Percentiles rank a stretch among this genome's conserved stretches.
Conservation (phyloP, 768 basidiomycete species). For the Mycena olivaceomarginata region DNA sequence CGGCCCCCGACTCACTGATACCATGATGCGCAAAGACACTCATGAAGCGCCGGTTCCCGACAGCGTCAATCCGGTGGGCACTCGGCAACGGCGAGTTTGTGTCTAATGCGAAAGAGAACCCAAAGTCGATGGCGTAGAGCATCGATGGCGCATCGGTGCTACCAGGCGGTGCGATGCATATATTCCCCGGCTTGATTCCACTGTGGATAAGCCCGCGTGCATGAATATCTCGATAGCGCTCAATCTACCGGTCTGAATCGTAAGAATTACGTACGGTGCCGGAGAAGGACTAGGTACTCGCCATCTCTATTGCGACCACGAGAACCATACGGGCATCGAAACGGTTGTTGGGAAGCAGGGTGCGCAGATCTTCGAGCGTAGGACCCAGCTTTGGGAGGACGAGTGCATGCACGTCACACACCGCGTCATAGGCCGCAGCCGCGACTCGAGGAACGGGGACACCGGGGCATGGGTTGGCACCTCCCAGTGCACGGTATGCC, state of each 20-base stretch:
- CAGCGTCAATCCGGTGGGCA: constrained; percentile 41
- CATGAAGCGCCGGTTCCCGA: constrained; percentile 55
- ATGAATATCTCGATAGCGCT: constrained; percentile 52
- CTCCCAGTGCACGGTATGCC: constrained; percentile 47
- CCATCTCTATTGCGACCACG: constrained; percentile 55
- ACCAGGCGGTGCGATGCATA: constrained; percentile 48
- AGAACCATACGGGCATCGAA: constrained; percentile 50
- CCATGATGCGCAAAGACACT: constrained; percentile 57
- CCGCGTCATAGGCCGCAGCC: constrained; percentile 38
- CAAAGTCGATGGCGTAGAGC: constrained; percentile 55
- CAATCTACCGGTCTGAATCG: constrained; percentile 44
- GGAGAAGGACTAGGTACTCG: constrained; percentile 18
- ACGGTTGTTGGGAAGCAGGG: constrained; percentile 34
- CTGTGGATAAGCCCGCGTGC: constrained; percentile 52
- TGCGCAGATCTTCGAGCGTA: constrained; percentile 50
- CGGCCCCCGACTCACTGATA: constrained; percentile 47
- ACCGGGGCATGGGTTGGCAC: constrained; percentile 29
- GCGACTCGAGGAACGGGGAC: constrained; percentile 39
- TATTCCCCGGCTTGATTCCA: constrained; percentile 57
- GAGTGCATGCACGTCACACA: constrained; percentile 49
- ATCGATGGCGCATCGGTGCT: constrained; percentile 9
- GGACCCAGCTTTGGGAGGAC: constrained; percentile 54
- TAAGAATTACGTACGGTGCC: not conserved
- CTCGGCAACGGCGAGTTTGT: constrained; percentile 44
- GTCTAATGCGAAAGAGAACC: constrained; percentile 47